Evolutionary conservation across 768 basidiomycete genomes (phyloP).

Genomic region (Tylopilus intermedius): DNA sequence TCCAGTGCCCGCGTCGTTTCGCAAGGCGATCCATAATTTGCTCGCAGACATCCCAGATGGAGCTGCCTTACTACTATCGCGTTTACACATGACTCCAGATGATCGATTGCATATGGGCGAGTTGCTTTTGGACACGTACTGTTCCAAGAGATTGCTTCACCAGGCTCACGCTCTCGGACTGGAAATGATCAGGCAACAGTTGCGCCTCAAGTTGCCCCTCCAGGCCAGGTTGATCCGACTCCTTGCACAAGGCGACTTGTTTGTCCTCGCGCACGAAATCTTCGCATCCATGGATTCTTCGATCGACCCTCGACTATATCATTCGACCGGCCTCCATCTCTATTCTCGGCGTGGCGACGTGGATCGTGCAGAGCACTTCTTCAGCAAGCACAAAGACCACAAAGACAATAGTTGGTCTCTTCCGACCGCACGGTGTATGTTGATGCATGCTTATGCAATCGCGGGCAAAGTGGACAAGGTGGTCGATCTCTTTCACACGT

Average conservation of each 20-base stretch:
- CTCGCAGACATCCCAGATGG: slow-evolving; percentile 33
- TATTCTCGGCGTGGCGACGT: slow-evolving; percentile 50
- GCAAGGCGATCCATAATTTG: slow-evolving; percentile 23
- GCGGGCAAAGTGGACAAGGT: slow-evolving; percentile 39
- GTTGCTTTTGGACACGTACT: slow-evolving; percentile 41
- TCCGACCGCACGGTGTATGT: slow-evolving; percentile 34
- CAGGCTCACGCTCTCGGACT: slow-evolving; percentile 39
- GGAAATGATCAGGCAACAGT: slow-evolving; percentile 35
- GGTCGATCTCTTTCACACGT: slow-evolving; percentile 47
- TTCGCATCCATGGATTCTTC: slow-evolving; percentile 32
- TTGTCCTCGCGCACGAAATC: slow-evolving; percentile 41
- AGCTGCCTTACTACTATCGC: slow-evolving; percentile 18
- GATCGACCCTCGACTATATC: slow-evolving; percentile 17
- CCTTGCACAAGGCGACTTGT: slow-evolving; percentile 37
- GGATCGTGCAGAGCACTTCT: slow-evolving; percentile 41
- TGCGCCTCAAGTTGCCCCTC: slow-evolving; percentile 28
- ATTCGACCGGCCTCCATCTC: slow-evolving; percentile 48
- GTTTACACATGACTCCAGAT: slow-evolving; percentile 22
- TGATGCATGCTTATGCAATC: slow-evolving; percentile 55
- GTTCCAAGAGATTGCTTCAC: slow-evolving; percentile 27
- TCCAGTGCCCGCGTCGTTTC: slow-evolving; percentile 25
- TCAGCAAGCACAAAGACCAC: slow-evolving; percentile 34
- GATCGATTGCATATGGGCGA: slow-evolving; percentile 32
- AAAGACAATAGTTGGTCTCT: slow-evolving; percentile 24
- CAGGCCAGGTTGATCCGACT: slow-evolving; percentile 38